A percentile compares a stretch with the other conserved stretches of the same genome.
These are phyloP conservation scores for Magnaporthiopsis rhizophila DNA, from an alignment of 2,329 filamentous ascomycete genomes.

Conservation along the genomic window DNA sequence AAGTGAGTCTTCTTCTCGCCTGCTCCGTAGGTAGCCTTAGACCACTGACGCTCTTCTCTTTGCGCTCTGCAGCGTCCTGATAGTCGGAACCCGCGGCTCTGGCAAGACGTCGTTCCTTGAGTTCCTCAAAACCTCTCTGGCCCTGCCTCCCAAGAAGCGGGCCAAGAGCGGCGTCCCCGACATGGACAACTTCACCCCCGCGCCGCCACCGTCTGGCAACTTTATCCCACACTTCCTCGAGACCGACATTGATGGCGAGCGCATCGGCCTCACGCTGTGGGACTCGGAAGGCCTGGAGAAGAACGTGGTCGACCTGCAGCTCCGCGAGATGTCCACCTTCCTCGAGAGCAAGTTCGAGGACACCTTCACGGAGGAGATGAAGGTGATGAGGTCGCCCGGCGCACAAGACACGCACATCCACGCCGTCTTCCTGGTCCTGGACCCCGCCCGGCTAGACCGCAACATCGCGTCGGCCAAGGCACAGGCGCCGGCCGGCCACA, in stretches of 20 bases:
- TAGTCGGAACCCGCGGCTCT: slow-evolving; percentile 77
- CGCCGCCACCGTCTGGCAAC: slow-evolving; percentile 50
- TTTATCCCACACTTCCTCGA: slow-evolving; percentile 89
- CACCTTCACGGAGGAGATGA: slow-evolving; percentile 95
- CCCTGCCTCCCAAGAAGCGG: slow-evolving; percentile 74
- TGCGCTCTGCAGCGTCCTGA: slow-evolving; percentile 59
- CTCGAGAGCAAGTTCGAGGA: slow-evolving; percentile 98
- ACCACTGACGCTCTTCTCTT: neutral
- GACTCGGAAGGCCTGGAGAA: slow-evolving; percentile 94
- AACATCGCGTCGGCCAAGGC: slow-evolving; percentile 65
- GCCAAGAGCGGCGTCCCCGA: slow-evolving; percentile 34
- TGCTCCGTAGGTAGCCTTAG: neutral
- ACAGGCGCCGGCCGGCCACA: slow-evolving; percentile 27
- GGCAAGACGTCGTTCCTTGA: slow-evolving; percentile 97
- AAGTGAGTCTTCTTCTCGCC: slow-evolving; percentile 64
- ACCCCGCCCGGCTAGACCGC: slow-evolving; percentile 75
- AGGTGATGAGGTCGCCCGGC: slow-evolving; percentile 86
- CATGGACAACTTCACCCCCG: slow-evolving; percentile 48
- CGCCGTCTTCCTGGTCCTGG: slow-evolving; percentile 85
- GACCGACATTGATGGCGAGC: slow-evolving; percentile 87
- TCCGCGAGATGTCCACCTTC: slow-evolving; percentile 85
- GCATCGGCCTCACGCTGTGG: slow-evolving; percentile 89
- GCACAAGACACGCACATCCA: slow-evolving; percentile 96
- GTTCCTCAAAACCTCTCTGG: slow-evolving; percentile 81
- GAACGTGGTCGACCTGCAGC: slow-evolving; percentile 87